These are phyloP conservation scores for Lepidium aucheri DNA, from an alignment of 345 rosid genomes.

Conservation along the genomic window DNA sequence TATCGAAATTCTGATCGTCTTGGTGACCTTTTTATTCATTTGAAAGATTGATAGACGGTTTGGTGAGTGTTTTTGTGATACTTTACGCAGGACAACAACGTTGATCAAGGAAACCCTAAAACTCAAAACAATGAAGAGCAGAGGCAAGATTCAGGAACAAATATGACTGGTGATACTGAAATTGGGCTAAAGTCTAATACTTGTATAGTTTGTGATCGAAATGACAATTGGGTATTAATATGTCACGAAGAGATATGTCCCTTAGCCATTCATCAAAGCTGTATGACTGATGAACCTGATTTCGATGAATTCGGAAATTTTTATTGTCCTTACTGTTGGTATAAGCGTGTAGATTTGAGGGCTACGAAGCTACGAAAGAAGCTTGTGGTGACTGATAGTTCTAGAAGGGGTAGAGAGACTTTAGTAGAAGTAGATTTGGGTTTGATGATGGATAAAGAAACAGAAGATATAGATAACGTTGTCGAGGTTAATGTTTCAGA, in stretches of 20 bases:
- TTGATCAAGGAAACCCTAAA: not conserved
- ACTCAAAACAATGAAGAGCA: not conserved
- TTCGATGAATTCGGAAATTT: conserved; percentile 46
- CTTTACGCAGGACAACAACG: conserved; percentile 19
- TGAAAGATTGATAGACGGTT: not conserved
- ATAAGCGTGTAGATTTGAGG: conserved; percentile 31
- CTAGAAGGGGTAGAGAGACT: conserved; percentile 15
- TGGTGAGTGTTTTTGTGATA: not conserved
- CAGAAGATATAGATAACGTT: not conserved
- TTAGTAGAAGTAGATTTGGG: not conserved
- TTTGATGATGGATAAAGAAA: not conserved
- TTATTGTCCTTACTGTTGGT: conserved; percentile 60
- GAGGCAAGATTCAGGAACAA: not conserved
- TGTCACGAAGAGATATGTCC: conserved; percentile 40
- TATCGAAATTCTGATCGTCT: not conserved
- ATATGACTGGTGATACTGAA: not conserved
- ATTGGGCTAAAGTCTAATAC: conserved; percentile 6
- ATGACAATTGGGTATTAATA: conserved; percentile 31
- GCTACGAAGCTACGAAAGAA: conserved; percentile 20
- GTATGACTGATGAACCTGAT: conserved; percentile 21
- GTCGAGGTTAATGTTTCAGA: conserved; percentile 2
- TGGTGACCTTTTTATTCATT: not conserved
- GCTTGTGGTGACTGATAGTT: conserved; percentile 27
- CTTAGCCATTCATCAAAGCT: conserved; percentile 37
- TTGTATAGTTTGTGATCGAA: conserved; percentile 31